These are phyloP conservation scores for Trametes cubensis DNA, from an alignment of 768 basidiomycete genomes.

Conservation along the genomic window DNA sequence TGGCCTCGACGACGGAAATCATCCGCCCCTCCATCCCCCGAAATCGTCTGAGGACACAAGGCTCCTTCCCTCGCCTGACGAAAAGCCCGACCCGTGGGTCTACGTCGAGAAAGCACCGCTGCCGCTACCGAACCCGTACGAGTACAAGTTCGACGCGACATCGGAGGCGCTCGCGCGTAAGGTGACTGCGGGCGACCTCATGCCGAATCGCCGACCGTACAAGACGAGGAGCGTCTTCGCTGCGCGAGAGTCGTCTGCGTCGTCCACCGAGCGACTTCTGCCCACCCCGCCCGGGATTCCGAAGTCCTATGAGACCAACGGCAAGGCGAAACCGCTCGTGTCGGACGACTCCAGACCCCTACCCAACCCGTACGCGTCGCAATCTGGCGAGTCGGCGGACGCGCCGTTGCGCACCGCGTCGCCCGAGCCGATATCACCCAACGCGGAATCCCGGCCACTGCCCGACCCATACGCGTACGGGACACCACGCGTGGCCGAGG, in stretches of 20 bases:
- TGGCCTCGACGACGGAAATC: slow-evolving; percentile 25
- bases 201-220: slow-evolving; percentile 6
- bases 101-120: background rate
- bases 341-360: slow-evolving; percentile 6
- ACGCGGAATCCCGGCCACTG: background rate
- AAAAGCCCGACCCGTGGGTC: background rate
- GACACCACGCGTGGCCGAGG: background rate
- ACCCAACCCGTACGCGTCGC: slow-evolving; percentile 1
- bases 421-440: background rate
- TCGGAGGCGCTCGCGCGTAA: background rate
- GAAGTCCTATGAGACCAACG: background rate
- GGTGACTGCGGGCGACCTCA: background rate
- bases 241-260: background rate
- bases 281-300: background rate
- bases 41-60: background rate
- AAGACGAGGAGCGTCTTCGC: slow-evolving; percentile 1
- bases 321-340: background rate
- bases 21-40: slow-evolving; percentile 1
- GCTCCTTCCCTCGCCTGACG: background rate
- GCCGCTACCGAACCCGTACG: slow-evolving; percentile 3
- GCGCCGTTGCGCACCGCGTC: too few relatives aligned
- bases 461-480: background rate
- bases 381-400: background rate
- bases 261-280: slow-evolving; percentile 1
- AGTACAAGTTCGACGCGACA: background rate